Evolutionary conservation across 306 rosid species (phyloP), one percentile per base, ranked within the genome.

Genomic region (Fagus sylvatica): DNA sequence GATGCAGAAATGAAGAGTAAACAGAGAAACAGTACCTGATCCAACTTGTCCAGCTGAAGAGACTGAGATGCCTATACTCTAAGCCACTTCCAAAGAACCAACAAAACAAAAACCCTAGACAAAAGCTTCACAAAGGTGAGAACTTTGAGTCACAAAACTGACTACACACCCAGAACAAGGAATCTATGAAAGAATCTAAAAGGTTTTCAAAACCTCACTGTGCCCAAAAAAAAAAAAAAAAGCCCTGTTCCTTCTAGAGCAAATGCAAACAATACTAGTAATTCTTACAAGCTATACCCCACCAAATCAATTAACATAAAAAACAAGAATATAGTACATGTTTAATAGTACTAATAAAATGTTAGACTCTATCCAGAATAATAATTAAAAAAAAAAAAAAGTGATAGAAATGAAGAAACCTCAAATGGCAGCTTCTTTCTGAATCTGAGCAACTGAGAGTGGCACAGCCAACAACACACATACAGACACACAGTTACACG

Each of bases 11-110:
- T 66, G 8, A 74, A 6, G 19, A 79, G 53, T 54, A 64, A 37
- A 40, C 41, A 78, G 33, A 8, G 62, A 74, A 69, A 66, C 48
- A 80, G 46, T 64, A 82, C 87, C 68, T 30, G 84, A 82, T 79
- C 81, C 79, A 54, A 77, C 62, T 64, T 60, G 53, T 77, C 59
- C 9, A 55, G 30, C 32, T 6, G 72, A 74, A 28, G 6, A 54
- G 42, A 65, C 17, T 72, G 65, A 56, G 74, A 73, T 72, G 19
- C n/a, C 72, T 46, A 22, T 33, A 12, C 66, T 70, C 30, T 34
- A 41, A 41, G 59, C 59, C 36, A 40, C 71, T 8, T 48, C 28
- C 53, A 69, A 28, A 15, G 69, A 30, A 61, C 40, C 17, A 66
- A 8, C 2, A 39, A 72, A 54, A 75, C 78, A 78, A 46, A 77